phyloP scores from a whole-genome alignment of 306 rosid genomes.

The Trifolium dubium region DNA sequence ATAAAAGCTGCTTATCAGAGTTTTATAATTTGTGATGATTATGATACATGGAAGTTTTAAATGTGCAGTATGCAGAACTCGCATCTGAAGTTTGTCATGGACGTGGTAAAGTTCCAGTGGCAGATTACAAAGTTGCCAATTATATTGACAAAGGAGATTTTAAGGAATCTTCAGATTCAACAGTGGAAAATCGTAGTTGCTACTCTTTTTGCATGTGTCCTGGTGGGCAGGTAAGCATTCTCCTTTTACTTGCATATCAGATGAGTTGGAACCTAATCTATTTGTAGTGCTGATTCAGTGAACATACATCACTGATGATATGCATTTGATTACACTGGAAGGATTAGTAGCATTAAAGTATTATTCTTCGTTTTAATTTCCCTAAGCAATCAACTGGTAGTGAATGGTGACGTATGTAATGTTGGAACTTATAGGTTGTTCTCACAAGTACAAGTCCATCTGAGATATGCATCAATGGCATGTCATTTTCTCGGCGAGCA shows the following conservation, averaged over 20 bases:
- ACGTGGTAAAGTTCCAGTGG: constrained; percentile 94
- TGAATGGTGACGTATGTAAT: constrained; percentile 30
- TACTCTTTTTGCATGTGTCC: constrained; percentile 99
- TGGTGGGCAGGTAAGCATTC: constrained; percentile 86
- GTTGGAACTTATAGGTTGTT: constrained; percentile 77
- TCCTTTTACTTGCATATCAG: constrained; percentile 36
- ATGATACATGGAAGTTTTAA: constrained; percentile 31
- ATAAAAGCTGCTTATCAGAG: constrained; percentile 27
- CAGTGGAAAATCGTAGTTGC: constrained; percentile 66
- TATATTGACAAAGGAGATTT: constrained; percentile 53
- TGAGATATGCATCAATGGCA: constrained; percentile 91
- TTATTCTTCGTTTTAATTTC: constrained; percentile 26
- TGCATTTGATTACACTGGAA: constrained; percentile 23
- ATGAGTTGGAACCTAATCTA: constrained; percentile 29
- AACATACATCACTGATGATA: not conserved
- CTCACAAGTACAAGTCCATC: constrained; percentile 92
- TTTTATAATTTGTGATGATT: constrained; percentile 30
- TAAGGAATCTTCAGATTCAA: constrained; percentile 45
- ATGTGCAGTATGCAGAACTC: constrained; percentile 79
- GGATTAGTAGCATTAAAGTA: constrained; percentile 23
- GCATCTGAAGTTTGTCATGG: constrained; percentile 84
- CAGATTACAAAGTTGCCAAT: constrained; percentile 89
- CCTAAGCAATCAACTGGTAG: constrained; percentile 20
- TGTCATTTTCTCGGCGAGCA: constrained; percentile 96
- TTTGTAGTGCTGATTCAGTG: constrained; percentile 32